These are phyloP conservation scores for Zygoascus sp. DNA, from an alignment of 1,139 yeast species.

Conservation along the genomic window DNA sequence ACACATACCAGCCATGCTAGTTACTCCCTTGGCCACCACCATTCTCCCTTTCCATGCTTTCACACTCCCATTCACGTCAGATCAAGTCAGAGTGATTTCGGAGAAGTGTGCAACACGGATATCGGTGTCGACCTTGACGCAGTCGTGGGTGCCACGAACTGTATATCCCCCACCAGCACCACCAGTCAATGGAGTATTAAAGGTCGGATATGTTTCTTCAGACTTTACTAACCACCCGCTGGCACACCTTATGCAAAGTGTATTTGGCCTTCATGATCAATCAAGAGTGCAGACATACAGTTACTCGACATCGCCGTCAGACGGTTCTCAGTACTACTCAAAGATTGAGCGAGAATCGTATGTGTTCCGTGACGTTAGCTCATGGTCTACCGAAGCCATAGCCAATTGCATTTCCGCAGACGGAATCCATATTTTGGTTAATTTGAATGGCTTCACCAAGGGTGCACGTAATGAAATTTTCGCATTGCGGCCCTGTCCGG, in stretches of 20 bases:
- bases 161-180: constrained; percentile 35
- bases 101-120: constrained; percentile 33
- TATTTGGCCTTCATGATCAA: constrained; percentile 32
- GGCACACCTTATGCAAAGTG: constrained; percentile 36
- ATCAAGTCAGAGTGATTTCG: constrained; percentile 29
- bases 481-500: constrained; percentile 34
- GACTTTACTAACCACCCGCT: constrained; percentile 36
- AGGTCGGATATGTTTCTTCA: constrained; percentile 35
- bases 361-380: constrained; percentile 30
- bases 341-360: constrained; percentile 30
- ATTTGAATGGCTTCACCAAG: constrained; percentile 35
- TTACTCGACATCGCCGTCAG: constrained; percentile 33
- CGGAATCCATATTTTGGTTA: constrained; percentile 34
- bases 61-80: constrained; percentile 31
- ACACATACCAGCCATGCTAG: constrained; percentile 28
- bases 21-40: constrained; percentile 32
- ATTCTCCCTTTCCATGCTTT: constrained; percentile 36
- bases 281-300: constrained; percentile 28
- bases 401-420: constrained; percentile 30
- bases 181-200: constrained; percentile 26
- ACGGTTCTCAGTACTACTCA: constrained; percentile 29
- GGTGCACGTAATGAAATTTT: constrained; percentile 36
- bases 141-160: constrained; percentile 30
- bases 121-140: constrained; percentile 27
- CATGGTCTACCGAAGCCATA: constrained; percentile 27